phyloP scores from a whole-genome alignment of 805 yeast genomes.

The Yarrowia hollandica region DNA sequence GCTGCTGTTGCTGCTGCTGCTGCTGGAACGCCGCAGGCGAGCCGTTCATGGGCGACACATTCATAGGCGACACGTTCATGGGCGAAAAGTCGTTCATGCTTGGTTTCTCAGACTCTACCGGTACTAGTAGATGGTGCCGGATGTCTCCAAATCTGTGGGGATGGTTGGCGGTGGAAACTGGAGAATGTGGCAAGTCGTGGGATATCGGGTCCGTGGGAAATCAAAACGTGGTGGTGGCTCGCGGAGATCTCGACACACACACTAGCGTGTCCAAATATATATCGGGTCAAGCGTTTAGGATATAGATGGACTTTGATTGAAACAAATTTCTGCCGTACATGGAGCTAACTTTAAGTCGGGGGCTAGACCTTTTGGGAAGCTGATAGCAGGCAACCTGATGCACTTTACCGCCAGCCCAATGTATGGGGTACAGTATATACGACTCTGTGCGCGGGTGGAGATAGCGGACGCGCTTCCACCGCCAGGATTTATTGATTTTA shows the following conservation, averaged over 20 bases:
- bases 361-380: constrained; percentile 27
- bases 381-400: constrained; percentile 1
- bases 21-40: constrained; percentile 3
- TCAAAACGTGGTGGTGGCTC: too few species aligned
- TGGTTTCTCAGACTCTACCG: background rate
- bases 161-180: too few species aligned
- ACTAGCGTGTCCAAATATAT: background rate
- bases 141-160: too few species aligned
- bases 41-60: constrained; percentile 21
- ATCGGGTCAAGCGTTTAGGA: background rate
- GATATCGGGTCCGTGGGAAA: too few species aligned
- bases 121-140: background rate
- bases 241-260: background rate
- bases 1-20: constrained; percentile 9
- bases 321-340: constrained; percentile 28
- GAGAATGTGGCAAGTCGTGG: too few species aligned
- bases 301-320: constrained; percentile 8
- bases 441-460: constrained; percentile 5
- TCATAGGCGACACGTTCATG: constrained; percentile 25
- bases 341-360: constrained; percentile 21
- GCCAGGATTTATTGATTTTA: background rate
- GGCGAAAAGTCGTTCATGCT: constrained; percentile 28
- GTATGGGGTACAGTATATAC: constrained; percentile 24
- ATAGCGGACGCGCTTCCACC: background rate
- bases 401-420: background rate